Conservation (phyloP, 2,329 filamentous ascomycete genomes). For the Pezicula rhizophila region DNA sequence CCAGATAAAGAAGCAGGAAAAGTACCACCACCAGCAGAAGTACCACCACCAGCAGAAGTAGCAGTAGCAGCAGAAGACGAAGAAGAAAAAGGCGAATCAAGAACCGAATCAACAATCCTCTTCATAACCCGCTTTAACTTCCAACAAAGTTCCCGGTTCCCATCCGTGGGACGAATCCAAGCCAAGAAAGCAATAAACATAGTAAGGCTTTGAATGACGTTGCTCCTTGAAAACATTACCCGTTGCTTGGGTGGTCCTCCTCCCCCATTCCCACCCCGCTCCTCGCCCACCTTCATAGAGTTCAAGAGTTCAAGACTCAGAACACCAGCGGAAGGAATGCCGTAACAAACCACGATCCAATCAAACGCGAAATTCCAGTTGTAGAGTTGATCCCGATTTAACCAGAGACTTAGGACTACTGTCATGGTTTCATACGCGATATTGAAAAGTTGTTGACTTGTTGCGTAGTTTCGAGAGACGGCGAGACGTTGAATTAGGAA, state of each 20-base stretch:
- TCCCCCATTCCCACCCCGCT: too few relatives aligned
- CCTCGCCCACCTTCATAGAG: not conserved
- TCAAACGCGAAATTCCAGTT: not conserved
- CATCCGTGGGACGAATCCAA: conserved; percentile 7
- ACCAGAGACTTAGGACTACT: not conserved
- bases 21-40: too few relatives aligned
- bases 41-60: too few relatives aligned
- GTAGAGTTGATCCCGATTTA: not conserved
- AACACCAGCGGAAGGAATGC: conserved; percentile 2
- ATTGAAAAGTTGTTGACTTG: conserved; percentile 4
- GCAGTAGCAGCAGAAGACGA: too few relatives aligned
- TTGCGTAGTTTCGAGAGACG: not conserved
- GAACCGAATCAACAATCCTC: conserved; percentile 5
- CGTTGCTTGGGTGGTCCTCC: not conserved
- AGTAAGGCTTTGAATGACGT: conserved; percentile 3
- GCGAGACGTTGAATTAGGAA: conserved; percentile 3
- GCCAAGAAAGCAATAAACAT: conserved; percentile 6
- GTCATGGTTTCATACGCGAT: conserved; percentile 3
- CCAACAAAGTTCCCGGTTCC: conserved; percentile 2
- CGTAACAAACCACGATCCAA: conserved; percentile 2
- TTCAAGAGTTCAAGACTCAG: conserved; percentile 5
- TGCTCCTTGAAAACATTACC: not conserved
- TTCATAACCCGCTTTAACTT: conserved; percentile 1
- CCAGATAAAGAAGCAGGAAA: too few relatives aligned
- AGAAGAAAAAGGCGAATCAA: not conserved